These are phyloP conservation scores for Citrullus amarus DNA, from an alignment of 306 rosid genomes.

Conservation along the genomic window DNA sequence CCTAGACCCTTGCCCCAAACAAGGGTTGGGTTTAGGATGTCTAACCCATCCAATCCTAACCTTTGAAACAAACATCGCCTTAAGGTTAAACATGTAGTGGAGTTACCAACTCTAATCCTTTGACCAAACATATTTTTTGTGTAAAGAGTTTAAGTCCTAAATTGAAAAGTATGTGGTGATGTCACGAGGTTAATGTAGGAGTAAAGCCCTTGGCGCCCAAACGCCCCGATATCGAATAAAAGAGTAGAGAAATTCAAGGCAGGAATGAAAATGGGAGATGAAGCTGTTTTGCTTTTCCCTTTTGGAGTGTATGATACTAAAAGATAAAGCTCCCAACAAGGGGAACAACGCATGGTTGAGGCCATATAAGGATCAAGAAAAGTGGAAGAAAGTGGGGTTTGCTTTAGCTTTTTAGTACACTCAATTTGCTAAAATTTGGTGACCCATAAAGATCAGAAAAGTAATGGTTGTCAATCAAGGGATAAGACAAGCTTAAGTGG, in stretches of 20 bases:
- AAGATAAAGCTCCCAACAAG: constrained; percentile 3
- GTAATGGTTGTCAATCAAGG: constrained; percentile 6
- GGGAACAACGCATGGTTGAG: constrained; percentile 10
- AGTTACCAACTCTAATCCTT: too few species aligned
- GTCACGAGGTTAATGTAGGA: background rate
- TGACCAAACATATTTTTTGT: too few species aligned
- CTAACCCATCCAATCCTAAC: too few species aligned
- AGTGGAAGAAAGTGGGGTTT: background rate
- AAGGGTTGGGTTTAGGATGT: too few species aligned
- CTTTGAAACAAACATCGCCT: too few species aligned
- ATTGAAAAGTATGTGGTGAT: background rate
- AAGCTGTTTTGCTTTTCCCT: background rate
- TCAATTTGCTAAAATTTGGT: constrained; percentile 7
- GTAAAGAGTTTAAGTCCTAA: too few species aligned
- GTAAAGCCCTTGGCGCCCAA: background rate
- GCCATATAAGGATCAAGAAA: constrained; percentile 1
- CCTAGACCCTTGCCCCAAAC: too few species aligned
- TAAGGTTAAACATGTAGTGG: too few species aligned
- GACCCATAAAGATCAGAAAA: background rate
- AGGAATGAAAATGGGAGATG: background rate
- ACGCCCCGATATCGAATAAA: background rate
- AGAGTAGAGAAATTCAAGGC: background rate
- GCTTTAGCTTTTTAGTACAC: constrained; percentile 10
- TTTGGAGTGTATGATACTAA: background rate
- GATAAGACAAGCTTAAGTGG: background rate